A percentile compares a stretch with the other conserved stretches of the same genome.
phyloP scores from a whole-genome alignment of 1,284 basidiomycete genomes.

The Taiwanofungus camphoratus region DNA sequence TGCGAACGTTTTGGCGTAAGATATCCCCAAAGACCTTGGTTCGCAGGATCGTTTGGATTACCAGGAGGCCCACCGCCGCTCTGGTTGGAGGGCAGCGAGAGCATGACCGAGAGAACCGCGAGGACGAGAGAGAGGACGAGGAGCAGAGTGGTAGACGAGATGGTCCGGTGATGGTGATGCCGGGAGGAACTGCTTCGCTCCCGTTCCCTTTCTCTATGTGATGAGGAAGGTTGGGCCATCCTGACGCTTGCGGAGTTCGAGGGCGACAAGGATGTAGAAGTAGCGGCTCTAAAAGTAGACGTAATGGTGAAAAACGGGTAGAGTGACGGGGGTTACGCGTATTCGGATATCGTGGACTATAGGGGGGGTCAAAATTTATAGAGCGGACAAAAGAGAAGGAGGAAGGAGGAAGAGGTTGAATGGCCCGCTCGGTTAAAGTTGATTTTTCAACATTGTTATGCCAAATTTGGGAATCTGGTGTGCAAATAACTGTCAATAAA shows the following conservation, averaged over 20 bases:
- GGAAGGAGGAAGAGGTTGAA: slow-evolving; percentile 15
- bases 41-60: slow-evolving; percentile 29
- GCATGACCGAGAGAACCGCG: slow-evolving; percentile 79
- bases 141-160: slow-evolving; percentile 81
- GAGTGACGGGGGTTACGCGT: slow-evolving; percentile 17
- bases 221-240: slow-evolving; percentile 83
- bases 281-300: slow-evolving; percentile 57
- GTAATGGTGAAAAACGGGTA: slow-evolving; percentile 38
- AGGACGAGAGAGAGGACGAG: slow-evolving; percentile 78
- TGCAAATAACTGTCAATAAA: slow-evolving; percentile 21
- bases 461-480: slow-evolving; percentile 12
- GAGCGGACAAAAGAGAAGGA: slow-evolving; percentile 15
- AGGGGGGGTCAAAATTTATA: slow-evolving; percentile 14
- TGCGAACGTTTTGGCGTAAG: slow-evolving; percentile 76
- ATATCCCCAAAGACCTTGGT: slow-evolving; percentile 59
- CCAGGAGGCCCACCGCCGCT: slow-evolving; percentile 22
- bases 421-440: slow-evolving; percentile 10
- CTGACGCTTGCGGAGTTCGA: slow-evolving; percentile 64
- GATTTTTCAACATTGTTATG: slow-evolving; percentile 23
- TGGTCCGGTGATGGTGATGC: slow-evolving; percentile 75
- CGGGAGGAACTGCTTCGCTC: slow-evolving; percentile 49
- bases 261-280: slow-evolving; percentile 71
- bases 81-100: slow-evolving; percentile 62
- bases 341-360: slow-evolving; percentile 12
- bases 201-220: slow-evolving; percentile 61